A percentile compares a stretch with the other conserved stretches of the same genome.
Evolutionary conservation across 352 stramenopile genomes (phyloP).

Genomic region (Phytophthora podocarpi): DNA sequence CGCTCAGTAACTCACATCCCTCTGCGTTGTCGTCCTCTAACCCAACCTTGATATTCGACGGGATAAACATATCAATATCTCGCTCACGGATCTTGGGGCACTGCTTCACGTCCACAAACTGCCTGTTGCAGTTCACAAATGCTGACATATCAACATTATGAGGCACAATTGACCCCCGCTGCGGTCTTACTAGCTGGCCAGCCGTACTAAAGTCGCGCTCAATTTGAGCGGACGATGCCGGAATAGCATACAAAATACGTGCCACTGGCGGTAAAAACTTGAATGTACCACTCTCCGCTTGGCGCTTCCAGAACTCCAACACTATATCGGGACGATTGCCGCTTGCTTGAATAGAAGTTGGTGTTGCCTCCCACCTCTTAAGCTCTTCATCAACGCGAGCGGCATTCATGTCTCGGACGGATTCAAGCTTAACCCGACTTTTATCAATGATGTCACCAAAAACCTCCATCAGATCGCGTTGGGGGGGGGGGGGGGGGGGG

Average conservation of each 20-base stretch:
- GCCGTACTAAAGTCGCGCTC: slow-evolving; percentile 5
- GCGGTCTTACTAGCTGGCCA: background rate
- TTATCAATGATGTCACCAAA: no score
- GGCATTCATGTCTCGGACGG: no score
- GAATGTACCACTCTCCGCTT: background rate
- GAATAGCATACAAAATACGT: slow-evolving; percentile 2
- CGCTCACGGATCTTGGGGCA: slow-evolving; percentile 5
- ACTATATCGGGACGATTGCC: background rate
- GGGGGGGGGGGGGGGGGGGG: no score
- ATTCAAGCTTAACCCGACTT: no score
- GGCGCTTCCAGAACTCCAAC: background rate
- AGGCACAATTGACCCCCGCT: background rate
- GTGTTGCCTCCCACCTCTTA: background rate
- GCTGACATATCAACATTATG: slow-evolving; percentile 11
- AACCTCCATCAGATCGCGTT: no score
- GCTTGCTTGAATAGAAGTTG: slow-evolving; percentile 1
- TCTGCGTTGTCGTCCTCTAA: slow-evolving; percentile 1
- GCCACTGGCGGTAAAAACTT: background rate
- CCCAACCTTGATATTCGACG: background rate
- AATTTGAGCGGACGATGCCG: slow-evolving; percentile 8
- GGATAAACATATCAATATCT: background rate
- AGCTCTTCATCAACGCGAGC: slow-evolving; percentile 14
- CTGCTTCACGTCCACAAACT: slow-evolving; percentile 4
- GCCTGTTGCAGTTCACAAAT: slow-evolving; percentile 6
- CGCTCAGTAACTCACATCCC: background rate